Conservation (phyloP, 2,329 filamentous ascomycete species). For the Fonsecaea monophora region DNA sequence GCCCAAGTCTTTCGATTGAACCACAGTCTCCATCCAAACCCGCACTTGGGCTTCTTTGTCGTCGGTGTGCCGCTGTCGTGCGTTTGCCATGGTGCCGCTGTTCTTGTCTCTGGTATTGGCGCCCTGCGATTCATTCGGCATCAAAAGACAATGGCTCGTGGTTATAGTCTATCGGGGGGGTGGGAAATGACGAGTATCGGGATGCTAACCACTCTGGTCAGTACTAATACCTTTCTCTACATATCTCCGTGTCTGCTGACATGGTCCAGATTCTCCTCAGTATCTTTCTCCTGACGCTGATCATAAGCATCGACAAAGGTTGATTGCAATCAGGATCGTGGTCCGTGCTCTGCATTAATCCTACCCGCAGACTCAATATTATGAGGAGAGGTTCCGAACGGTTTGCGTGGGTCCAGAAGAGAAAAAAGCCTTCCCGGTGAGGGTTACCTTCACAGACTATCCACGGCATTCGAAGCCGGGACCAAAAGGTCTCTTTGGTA, state of each 20-base stretch:
- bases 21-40: constrained; percentile 28
- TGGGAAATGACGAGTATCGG: constrained; percentile 36
- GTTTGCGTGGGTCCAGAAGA: neutral
- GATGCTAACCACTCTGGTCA: constrained; percentile 31
- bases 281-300: constrained; percentile 31
- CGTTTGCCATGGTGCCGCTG: constrained; percentile 56
- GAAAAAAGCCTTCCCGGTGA: neutral
- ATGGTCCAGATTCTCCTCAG: constrained; percentile 28
- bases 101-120: constrained; percentile 57
- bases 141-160: constrained; percentile 58
- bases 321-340: constrained; percentile 12
- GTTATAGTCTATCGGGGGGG: constrained; percentile 34
- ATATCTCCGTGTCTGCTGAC: constrained; percentile 15
- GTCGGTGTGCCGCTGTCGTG: constrained; percentile 44
- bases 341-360: neutral
- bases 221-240: neutral
- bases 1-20: constrained; percentile 36
- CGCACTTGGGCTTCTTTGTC: constrained; percentile 37
- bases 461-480: neutral
- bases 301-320: constrained; percentile 28
- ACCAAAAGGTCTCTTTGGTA: neutral
- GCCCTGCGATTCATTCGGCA: constrained; percentile 62
- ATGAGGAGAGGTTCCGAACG: neutral
- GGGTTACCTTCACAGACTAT: neutral
- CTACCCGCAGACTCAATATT: neutral